phyloP scores from a whole-genome alignment of 768 basidiomycete species.

The Tephrocybe sp. region DNA sequence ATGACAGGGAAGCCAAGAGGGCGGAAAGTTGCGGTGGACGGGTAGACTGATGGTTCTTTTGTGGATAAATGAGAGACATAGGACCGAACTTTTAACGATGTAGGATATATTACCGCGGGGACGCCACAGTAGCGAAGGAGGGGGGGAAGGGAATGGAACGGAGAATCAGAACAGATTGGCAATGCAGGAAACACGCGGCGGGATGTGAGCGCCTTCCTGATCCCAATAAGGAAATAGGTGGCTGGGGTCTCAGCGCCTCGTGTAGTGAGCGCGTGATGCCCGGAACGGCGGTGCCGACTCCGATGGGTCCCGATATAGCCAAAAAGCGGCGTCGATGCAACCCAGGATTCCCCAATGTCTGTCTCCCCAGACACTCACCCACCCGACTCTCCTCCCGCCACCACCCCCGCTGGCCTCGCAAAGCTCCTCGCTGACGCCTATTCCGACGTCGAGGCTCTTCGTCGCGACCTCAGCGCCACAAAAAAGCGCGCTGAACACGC shows the following conservation, averaged over 20 bases:
- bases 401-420: conserved; percentile 46
- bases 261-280: conserved; percentile 19
- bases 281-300: conserved; percentile 22
- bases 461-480: conserved; percentile 39
- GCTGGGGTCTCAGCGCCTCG: conserved; percentile 16
- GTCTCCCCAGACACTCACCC: conserved; percentile 9
- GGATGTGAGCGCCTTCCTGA: conserved; percentile 17
- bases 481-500: conserved; percentile 51
- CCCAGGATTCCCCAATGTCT: background rate
- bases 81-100: too few relatives aligned
- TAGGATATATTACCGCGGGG: background rate
- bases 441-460: conserved; percentile 48
- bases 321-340: conserved; percentile 10
- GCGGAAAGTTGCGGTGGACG: background rate
- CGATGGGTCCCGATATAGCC: conserved; percentile 10
- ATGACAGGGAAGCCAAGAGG: background rate
- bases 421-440: conserved; percentile 52
- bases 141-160: background rate
- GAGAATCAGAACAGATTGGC: background rate
- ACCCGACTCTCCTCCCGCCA: background rate
- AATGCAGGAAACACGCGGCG: conserved; percentile 17
- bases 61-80: background rate
- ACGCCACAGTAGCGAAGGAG: background rate
- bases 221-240: conserved; percentile 16
- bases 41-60: background rate